Base-by-base conservation (phyloP, 805 yeast species). In the Schizosaccharomyces cryophilus region DNA sequence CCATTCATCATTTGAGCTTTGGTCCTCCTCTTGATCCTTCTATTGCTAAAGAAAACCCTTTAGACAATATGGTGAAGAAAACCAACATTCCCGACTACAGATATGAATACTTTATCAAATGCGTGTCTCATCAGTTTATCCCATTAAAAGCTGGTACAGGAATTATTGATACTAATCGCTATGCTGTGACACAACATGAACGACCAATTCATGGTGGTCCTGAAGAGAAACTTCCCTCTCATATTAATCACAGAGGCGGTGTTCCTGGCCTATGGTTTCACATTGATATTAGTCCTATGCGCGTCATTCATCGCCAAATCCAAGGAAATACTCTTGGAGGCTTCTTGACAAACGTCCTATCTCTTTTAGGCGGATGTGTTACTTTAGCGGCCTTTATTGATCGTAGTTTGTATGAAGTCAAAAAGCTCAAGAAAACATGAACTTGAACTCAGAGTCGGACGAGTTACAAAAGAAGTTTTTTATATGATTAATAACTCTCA, bases 261-360 rank as follows among this genome's bases (percentile, higher is more conserved):
- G 74, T 84, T 17, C 97, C 98, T 0, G 96, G 96, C 4, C 77
- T 88, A 2, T 87, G 82, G 70, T 80, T 93, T 73, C 75, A 82
- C 66, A 89, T 89, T 72, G 97, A 93, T 67, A 88, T 93, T 70
- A 83, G 95, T 62, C 95, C 97, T 11, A 76, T 93, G 75, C 87
- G 88, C 69, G 88, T 93, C 60, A 85, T 89, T 67, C 87, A 90
- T 72, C 77, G 80, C 62, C 94, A 93, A 71, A 63, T n/a, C 61
- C 79, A 78, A 67, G 77, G 80, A 62, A 84, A 82, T 69, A 78
- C 93, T 1, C 85, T 93, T 83, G 83, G 89, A 38, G 85, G 88
- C 1, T 88, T 89, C 69, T 67, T 87, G 30, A 73, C 88, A 63
- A 87, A 89, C 42, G 86, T 85, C 31, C 80, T 93, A 65, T 84